Conservation (phyloP, 2,329 filamentous ascomycete genomes). For the Atkinsonella texensis region DNA sequence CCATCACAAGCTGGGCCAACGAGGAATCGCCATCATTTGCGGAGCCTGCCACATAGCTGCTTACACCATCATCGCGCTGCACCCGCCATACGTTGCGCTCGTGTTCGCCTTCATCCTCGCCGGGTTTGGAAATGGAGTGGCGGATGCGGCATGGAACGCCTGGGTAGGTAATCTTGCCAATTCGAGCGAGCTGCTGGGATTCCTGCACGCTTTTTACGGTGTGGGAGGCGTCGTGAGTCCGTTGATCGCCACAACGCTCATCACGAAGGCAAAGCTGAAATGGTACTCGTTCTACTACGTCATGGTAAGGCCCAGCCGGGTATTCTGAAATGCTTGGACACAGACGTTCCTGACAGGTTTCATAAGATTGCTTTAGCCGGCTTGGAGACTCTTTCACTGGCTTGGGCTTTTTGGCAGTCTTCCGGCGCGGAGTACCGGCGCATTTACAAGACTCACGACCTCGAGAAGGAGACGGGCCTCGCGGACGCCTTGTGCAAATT, state of each 20-base stretch:
- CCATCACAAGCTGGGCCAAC: constrained; percentile 49
- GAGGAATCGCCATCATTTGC: constrained; percentile 52
- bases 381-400: constrained; percentile 38
- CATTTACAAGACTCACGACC: constrained; percentile 7
- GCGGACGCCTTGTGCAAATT: constrained; percentile 26
- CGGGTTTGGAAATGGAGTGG: constrained; percentile 55
- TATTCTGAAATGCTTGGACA: background rate
- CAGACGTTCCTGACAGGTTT: background rate
- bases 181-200: constrained; percentile 53
- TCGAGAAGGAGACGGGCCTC: constrained; percentile 7
- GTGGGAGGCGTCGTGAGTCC: constrained; percentile 57
- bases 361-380: constrained; percentile 43
- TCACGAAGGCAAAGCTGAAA: constrained; percentile 44
- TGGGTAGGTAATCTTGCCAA: constrained; percentile 54
- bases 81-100: constrained; percentile 53
- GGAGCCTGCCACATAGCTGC: constrained; percentile 49
- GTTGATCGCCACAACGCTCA: constrained; percentile 57
- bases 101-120: constrained; percentile 50
- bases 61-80: constrained; percentile 46
- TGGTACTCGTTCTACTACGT: constrained; percentile 70
- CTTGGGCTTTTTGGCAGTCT: constrained; percentile 47
- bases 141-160: constrained; percentile 38
- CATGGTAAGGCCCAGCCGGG: constrained; percentile 39
- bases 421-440: constrained; percentile 10
- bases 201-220: constrained; percentile 54